phyloP scores from a whole-genome alignment of 495 filamentous ascomycete genomes.

The Penicillium paradoxum region DNA sequence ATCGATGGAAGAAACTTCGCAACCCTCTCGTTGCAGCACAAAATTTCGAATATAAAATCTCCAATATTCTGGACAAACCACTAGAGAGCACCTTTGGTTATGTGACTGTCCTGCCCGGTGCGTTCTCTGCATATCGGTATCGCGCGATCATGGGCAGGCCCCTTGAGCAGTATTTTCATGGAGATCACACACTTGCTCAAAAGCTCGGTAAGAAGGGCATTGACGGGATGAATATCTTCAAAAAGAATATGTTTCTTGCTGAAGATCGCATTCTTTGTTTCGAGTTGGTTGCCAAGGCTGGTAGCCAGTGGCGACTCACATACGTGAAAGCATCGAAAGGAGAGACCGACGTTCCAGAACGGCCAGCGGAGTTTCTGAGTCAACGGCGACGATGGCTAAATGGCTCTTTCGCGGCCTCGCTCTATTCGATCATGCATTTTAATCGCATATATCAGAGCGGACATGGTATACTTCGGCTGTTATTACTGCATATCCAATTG shows the following conservation, averaged over 20 bases:
- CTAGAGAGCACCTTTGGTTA: slow-evolving; percentile 95
- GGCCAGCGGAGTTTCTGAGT: slow-evolving; percentile 79
- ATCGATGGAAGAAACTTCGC: slow-evolving; percentile 78
- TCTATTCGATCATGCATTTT: slow-evolving; percentile 97
- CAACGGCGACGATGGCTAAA: slow-evolving; percentile 95
- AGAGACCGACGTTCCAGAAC: slow-evolving; percentile 93
- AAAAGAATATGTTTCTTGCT: slow-evolving; percentile 99
- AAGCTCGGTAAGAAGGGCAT: slow-evolving; percentile 95
- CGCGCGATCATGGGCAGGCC: slow-evolving; percentile 96
- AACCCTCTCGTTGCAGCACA: slow-evolving; percentile 94
- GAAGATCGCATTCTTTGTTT: slow-evolving; percentile 99
- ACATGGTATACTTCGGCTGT: slow-evolving; percentile 87
- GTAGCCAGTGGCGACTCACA: slow-evolving; percentile 94
- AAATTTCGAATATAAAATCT: slow-evolving; percentile 99
- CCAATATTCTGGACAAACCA: slow-evolving; percentile 96
- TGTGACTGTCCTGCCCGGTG: slow-evolving; percentile 91
- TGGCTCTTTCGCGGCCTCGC: slow-evolving; percentile 90
- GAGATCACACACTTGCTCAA: slow-evolving; percentile 93
- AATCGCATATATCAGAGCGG: slow-evolving; percentile 93
- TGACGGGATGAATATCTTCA: slow-evolving; percentile 99
- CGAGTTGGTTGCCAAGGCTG: slow-evolving; percentile 95
- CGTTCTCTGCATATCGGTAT: slow-evolving; percentile 96
- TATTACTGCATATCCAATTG: slow-evolving; percentile 91
- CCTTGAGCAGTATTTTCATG: slow-evolving; percentile 97
- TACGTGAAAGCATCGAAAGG: slow-evolving; percentile 97